Evolutionary conservation across 352 stramenopile species (phyloP).

Genomic region (Pythium dissotocum): DNA sequence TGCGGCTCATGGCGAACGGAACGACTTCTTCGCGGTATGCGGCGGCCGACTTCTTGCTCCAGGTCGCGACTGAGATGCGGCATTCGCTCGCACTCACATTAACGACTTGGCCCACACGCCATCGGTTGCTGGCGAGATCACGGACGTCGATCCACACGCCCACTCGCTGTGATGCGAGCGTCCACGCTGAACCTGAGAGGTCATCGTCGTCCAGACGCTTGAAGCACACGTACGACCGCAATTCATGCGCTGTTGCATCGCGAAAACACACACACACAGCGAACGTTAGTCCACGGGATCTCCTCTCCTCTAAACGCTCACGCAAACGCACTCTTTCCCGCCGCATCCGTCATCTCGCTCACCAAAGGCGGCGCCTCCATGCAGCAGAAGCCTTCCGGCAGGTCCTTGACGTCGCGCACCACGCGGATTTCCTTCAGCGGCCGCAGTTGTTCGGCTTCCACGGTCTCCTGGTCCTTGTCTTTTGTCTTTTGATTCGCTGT

Average conservation of each 20-base stretch:
- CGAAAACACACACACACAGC: constrained; percentile 23
- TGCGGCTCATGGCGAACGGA: constrained; percentile 52
- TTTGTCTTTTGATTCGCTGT: constrained; percentile 3
- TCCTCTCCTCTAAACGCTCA: not conserved
- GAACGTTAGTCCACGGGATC: not conserved
- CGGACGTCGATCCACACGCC: constrained; percentile 85
- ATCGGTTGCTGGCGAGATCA: constrained; percentile 74
- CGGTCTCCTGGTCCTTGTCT: constrained; percentile 5
- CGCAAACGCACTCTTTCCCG: constrained; percentile 33
- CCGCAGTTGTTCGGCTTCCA: constrained; percentile 24
- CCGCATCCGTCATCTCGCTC: constrained; percentile 32
- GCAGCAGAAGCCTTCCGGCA: constrained; percentile 67
- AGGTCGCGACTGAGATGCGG: constrained; percentile 67
- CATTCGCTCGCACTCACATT: constrained; percentile 62
- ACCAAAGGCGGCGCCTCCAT: constrained; percentile 53
- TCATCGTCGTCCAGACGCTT: constrained; percentile 67
- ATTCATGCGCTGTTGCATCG: constrained; percentile 34
- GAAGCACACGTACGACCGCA: constrained; percentile 75
- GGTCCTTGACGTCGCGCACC: constrained; percentile 60
- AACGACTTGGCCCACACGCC: constrained; percentile 77
- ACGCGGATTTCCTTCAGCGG: constrained; percentile 85
- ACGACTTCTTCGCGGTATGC: constrained; percentile 69
- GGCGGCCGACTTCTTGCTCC: constrained; percentile 40
- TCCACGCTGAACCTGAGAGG: constrained; percentile 67
- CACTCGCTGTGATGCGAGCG: constrained; percentile 59